Percentiles rank a stretch among this genome's conserved stretches.
Evolutionary conservation across 1,284 basidiomycete species (phyloP).

Genomic region (Athelia psychrophila): DNA sequence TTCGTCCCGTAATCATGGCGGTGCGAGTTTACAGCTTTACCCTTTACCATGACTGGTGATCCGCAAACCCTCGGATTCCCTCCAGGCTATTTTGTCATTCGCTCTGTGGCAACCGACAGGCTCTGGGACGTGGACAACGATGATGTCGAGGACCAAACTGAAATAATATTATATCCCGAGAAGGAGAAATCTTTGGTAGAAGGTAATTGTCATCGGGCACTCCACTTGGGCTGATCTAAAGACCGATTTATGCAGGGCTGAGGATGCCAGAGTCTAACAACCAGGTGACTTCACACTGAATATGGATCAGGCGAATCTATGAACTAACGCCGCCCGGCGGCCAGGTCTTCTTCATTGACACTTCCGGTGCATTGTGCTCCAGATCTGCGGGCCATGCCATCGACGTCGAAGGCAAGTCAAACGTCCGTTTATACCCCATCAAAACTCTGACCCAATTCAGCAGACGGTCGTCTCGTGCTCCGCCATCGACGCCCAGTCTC

Average conservation of each 20-base stretch:
- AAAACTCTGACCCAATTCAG: conserved; percentile 4
- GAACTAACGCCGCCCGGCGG: background rate
- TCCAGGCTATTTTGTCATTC: conserved; percentile 72
- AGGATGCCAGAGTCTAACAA: conserved; percentile 68
- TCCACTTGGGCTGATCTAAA: too few relatives aligned
- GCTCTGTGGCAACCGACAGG: conserved; percentile 55
- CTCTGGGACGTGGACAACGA: conserved; percentile 62
- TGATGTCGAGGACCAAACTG: conserved; percentile 60
- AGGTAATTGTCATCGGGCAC: conserved; percentile 34
- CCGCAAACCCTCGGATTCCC: conserved; percentile 63
- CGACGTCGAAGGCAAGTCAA: conserved; percentile 61
- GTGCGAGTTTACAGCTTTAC: background rate
- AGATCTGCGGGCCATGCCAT: conserved; percentile 77
- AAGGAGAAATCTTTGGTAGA: conserved; percentile 75
- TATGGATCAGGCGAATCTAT: background rate
- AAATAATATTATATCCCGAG: conserved; percentile 63
- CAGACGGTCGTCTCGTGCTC: conserved; percentile 62
- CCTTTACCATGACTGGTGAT: background rate
- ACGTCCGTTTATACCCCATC: too few relatives aligned
- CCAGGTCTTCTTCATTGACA: conserved; percentile 80
- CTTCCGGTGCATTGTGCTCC: conserved; percentile 70
- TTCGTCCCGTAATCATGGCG: too few relatives aligned
- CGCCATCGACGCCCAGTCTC: conserved; percentile 73
- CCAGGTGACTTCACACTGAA: conserved; percentile 44
- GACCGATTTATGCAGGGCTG: conserved; percentile 43